Conservation (phyloP, 1,284 basidiomycete species). For the Lignosus rhinocerotis region DNA sequence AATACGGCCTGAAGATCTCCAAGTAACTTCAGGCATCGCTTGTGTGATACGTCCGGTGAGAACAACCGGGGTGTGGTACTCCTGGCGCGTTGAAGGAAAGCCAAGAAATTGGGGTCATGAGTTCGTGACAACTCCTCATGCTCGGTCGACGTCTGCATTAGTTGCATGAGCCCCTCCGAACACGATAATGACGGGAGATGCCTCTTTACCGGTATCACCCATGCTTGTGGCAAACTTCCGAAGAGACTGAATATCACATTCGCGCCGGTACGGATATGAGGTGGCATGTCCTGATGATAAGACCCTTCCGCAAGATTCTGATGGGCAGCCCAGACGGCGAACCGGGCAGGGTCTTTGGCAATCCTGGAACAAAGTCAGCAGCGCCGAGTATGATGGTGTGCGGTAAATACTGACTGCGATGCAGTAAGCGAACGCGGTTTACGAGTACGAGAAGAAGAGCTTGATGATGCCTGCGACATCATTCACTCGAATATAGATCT, state of each 20-base stretch:
- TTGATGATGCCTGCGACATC: neutral
- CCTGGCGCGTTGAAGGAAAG: conserved; percentile 43
- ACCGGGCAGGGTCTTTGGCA: conserved; percentile 32
- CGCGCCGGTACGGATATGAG: conserved; percentile 22
- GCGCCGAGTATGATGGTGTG: neutral
- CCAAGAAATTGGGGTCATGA: conserved; percentile 35
- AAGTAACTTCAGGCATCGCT: conserved; percentile 34
- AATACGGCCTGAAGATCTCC: conserved; percentile 43
- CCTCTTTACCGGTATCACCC: conserved; percentile 29
- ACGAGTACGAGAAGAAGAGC: neutral
- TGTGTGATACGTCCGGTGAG: conserved; percentile 27
- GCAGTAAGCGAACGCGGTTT: conserved; percentile 4
- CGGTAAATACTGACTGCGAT: conserved; percentile 4
- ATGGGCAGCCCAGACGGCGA: conserved; percentile 34
- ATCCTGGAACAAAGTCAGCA: conserved; percentile 28
- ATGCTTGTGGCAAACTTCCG: conserved; percentile 29
- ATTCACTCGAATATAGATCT: neutral
- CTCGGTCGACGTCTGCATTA: neutral
- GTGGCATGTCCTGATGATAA: conserved; percentile 32
- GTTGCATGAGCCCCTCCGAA: neutral
- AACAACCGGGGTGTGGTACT: conserved; percentile 43
- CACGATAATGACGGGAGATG: neutral
- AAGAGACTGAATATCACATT: conserved; percentile 29
- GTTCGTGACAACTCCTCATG: conserved; percentile 19
- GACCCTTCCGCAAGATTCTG: conserved; percentile 34